These are phyloP conservation scores for Cryoendolithus antarcticus DNA, from an alignment of 2,329 filamentous ascomycete genomes.

Conservation along the genomic window DNA sequence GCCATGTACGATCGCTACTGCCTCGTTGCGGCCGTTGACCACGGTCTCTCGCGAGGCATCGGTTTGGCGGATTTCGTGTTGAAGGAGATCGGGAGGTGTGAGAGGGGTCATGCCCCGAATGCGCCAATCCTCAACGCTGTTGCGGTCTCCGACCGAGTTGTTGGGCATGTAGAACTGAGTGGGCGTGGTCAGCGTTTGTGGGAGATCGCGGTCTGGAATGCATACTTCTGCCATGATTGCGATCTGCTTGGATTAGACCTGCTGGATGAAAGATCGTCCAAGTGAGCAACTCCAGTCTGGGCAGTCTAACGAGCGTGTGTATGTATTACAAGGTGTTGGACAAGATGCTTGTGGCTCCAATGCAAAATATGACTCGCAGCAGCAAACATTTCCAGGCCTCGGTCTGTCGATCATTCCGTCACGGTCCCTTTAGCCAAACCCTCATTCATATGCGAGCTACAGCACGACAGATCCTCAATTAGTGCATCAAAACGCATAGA, in stretches of 20 bases:
- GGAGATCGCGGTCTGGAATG: not conserved
- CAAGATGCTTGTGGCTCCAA: too few relatives aligned
- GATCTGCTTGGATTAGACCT: too few relatives aligned
- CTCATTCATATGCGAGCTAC: too few relatives aligned
- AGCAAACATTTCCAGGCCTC: too few relatives aligned
- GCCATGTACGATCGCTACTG: slow-evolving; percentile 64
- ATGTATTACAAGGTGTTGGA: too few relatives aligned
- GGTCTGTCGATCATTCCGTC: too few relatives aligned
- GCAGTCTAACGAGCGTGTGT: too few relatives aligned
- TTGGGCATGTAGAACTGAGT: slow-evolving; percentile 39
- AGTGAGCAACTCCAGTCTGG: too few relatives aligned
- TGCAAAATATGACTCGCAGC: too few relatives aligned
- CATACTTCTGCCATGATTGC: slow-evolving; percentile 6
- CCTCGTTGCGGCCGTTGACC: slow-evolving; percentile 55
- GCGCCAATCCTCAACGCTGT: slow-evolving; percentile 39
- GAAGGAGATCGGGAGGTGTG: slow-evolving; percentile 76
- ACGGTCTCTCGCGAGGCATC: slow-evolving; percentile 53
- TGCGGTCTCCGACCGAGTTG: slow-evolving; percentile 36
- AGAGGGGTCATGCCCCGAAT: slow-evolving; percentile 60
- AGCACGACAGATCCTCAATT: too few relatives aligned
- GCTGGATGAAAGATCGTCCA: too few relatives aligned
- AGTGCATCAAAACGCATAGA: not conserved
- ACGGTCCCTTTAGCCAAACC: too few relatives aligned
- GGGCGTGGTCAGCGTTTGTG: slow-evolving; percentile 5
- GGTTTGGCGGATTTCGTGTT: slow-evolving; percentile 65